Conservation (phyloP, 2,329 filamentous ascomycete genomes). For the Penicillium sp. region DNA sequence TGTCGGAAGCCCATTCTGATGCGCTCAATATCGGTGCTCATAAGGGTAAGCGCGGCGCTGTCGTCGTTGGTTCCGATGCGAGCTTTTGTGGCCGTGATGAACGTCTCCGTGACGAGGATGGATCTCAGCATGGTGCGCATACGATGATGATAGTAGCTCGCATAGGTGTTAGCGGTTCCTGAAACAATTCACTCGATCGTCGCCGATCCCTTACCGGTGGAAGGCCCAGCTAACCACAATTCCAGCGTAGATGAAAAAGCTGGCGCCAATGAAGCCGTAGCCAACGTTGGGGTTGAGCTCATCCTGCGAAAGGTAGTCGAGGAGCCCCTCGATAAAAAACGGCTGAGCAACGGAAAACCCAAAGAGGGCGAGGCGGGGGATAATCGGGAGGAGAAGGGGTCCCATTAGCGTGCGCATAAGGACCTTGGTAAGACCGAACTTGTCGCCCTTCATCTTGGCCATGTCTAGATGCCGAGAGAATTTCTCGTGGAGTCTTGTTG, state of each 20-base stretch:
- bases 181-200: too few relatives aligned
- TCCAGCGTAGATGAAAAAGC: conserved; percentile 23
- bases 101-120: conserved; percentile 11
- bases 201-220: conserved; percentile 18
- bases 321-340: conserved; percentile 30
- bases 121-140: too few relatives aligned
- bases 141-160: too few relatives aligned
- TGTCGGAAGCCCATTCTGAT: conserved; percentile 18
- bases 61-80: too few relatives aligned
- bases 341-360: conserved; percentile 35
- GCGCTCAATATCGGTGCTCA: conserved; percentile 48
- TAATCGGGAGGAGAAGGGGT: conserved; percentile 30
- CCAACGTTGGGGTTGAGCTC: conserved; percentile 22
- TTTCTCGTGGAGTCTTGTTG: too few relatives aligned
- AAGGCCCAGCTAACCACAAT: conserved; percentile 21
- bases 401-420: conserved; percentile 30
- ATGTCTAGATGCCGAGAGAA: too few relatives aligned
- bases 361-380: conserved; percentile 29
- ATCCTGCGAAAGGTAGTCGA: conserved; percentile 10
- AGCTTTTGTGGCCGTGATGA: too few relatives aligned
- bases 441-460: too few relatives aligned
- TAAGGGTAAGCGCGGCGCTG: conserved; percentile 17
- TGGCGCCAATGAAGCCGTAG: conserved; percentile 32
- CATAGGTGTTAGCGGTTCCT: too few relatives aligned
- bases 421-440: conserved; percentile 20